Conservation (phyloP, 805 yeast species). For the Soucietia sequanensis region DNA sequence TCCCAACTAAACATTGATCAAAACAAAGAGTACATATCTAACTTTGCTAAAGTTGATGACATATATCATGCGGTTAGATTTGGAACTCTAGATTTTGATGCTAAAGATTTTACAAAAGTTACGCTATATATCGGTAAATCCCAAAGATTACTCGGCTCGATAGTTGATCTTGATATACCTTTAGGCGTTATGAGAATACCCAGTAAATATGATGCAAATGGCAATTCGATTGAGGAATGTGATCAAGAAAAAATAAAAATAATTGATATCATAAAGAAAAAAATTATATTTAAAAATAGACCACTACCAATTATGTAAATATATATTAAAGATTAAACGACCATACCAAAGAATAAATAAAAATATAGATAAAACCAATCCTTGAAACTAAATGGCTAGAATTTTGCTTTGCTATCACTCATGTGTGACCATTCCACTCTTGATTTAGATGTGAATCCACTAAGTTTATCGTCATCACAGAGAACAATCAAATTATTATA, state of each 20-base stretch:
- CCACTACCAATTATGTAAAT: conserved; percentile 80
- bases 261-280: conserved; percentile 57
- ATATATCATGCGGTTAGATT: conserved; percentile 47
- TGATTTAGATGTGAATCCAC: too few relatives aligned
- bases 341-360: too few relatives aligned
- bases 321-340: too few relatives aligned
- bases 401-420: conserved; percentile 10
- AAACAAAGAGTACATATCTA: conserved; percentile 24
- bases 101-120: conserved; percentile 39
- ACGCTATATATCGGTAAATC: conserved; percentile 65
- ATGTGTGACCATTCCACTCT: conserved; percentile 15
- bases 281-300: conserved; percentile 61
- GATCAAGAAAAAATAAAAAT: conserved; percentile 42
- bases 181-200: conserved; percentile 58
- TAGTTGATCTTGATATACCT: conserved; percentile 62
- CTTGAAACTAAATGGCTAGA: too few relatives aligned
- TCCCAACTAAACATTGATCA: conserved; percentile 22
- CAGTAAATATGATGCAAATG: too few relatives aligned
- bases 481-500: conserved; percentile 24
- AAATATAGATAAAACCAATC: too few relatives aligned
- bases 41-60: conserved; percentile 33
- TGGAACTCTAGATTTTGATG: conserved; percentile 50
- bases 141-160: conserved; percentile 63
- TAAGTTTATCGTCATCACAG: conserved; percentile 13
- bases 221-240: too few relatives aligned